Evolutionary conservation across 306 rosid species (phyloP).

Genomic region (Prunus padus): DNA sequence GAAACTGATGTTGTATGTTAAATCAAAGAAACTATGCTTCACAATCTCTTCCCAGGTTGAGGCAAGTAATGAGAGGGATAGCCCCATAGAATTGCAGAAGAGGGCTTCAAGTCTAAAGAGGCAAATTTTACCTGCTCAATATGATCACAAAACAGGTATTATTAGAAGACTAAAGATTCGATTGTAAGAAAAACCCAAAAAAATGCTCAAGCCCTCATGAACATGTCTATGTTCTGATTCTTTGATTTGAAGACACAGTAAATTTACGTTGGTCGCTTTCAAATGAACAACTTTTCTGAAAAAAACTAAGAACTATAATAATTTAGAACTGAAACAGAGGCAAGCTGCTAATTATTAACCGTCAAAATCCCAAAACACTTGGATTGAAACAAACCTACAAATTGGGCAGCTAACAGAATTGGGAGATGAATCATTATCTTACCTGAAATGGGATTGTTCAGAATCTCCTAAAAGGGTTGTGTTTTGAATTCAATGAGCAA

Average conservation of each 20-base stretch:
- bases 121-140: constrained; percentile 11
- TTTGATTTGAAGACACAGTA: too few species aligned
- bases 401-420: not conserved
- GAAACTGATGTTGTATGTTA: constrained; percentile 31
- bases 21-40: constrained; percentile 30
- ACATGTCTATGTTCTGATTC: too few species aligned
- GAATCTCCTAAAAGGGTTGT: not conserved
- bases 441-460: constrained; percentile 15
- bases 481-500: constrained; percentile 2
- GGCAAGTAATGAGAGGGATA: constrained; percentile 49
- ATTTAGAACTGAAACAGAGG: too few species aligned
- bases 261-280: too few species aligned
- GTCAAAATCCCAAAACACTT: not conserved
- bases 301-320: too few species aligned
- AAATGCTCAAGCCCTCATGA: not conserved
- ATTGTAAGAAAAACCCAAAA: not conserved
- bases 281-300: too few species aligned
- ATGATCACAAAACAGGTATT: not conserved
- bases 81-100: constrained; percentile 45
- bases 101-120: constrained; percentile 8
- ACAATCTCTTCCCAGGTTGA: constrained; percentile 61
- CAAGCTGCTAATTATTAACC: too few species aligned
- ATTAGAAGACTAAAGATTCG: not conserved
- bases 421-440: constrained; percentile 11
- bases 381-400: not conserved